These are phyloP conservation scores for Termitomyces sp. DNA, from an alignment of 768 basidiomycete species.

Conservation along the genomic window DNA sequence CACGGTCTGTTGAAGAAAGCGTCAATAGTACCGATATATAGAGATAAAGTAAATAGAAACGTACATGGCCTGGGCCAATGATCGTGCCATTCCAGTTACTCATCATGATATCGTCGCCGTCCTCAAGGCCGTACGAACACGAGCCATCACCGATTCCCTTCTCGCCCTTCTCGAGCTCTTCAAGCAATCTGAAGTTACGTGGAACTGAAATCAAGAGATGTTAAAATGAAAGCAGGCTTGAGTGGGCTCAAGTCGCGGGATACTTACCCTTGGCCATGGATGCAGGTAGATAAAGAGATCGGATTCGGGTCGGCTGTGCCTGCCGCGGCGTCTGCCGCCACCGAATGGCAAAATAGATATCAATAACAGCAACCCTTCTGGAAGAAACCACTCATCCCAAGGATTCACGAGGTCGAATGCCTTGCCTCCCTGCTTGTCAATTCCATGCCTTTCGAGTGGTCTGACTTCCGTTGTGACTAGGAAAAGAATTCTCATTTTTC, in stretches of 20 bases:
- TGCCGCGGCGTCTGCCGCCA: no score
- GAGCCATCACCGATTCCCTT: conserved; percentile 99
- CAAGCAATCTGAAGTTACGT: conserved; percentile 92
- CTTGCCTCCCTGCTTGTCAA: no score
- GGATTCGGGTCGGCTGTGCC: no score
- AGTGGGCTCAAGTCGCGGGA: no score
- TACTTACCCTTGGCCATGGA: conserved; percentile 50
- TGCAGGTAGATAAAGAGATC: conserved; percentile 6
- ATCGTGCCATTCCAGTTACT: conserved; percentile 98
- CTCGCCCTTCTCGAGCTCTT: conserved; percentile 99
- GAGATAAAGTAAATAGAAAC: conserved; percentile 28
- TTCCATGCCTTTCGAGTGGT: no score
- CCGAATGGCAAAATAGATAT: no score
- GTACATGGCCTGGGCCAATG: conserved; percentile 95
- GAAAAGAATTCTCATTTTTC: no score
- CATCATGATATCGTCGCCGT: conserved; percentile 96
- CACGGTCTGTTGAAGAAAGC: conserved; percentile 65
- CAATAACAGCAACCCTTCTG: no score
- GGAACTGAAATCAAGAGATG: conserved; percentile 63
- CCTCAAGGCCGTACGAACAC: conserved; percentile 98
- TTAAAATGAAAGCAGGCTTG: no score
- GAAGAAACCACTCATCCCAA: no score
- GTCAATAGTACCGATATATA: conserved; percentile 12
- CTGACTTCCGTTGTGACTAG: no score
- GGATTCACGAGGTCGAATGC: no score